phyloP scores from a whole-genome alignment of 2,329 filamentous ascomycete genomes.

The Colletotrichum chlorophyti region DNA sequence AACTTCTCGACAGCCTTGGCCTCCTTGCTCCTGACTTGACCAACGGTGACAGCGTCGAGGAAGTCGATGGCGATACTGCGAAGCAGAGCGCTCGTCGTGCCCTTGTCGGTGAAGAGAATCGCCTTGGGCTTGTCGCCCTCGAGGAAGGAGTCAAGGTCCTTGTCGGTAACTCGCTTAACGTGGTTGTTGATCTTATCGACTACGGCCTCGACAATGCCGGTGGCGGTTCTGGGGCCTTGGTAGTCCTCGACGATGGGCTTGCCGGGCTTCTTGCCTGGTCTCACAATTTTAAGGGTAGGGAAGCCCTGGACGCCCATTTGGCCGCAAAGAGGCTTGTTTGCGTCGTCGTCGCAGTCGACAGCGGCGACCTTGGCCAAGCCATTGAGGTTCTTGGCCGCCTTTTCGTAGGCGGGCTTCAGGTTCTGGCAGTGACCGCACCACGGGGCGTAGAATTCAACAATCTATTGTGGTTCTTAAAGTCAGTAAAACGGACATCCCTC shows the following conservation, averaged over 20 bases:
- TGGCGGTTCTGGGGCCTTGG: slow-evolving; percentile 81
- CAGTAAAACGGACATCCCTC: too few relatives aligned
- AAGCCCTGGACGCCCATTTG: slow-evolving; percentile 91
- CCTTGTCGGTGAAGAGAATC: slow-evolving; percentile 93
- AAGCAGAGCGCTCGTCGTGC: slow-evolving; percentile 81
- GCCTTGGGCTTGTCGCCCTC: slow-evolving; percentile 78
- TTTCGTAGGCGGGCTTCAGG: slow-evolving; percentile 94
- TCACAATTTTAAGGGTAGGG: slow-evolving; percentile 93
- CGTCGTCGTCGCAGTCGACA: slow-evolving; percentile 92
- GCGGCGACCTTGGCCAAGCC: slow-evolving; percentile 94
- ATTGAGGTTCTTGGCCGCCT: slow-evolving; percentile 86
- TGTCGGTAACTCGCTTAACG: slow-evolving; percentile 81
- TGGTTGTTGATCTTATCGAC: slow-evolving; percentile 90
- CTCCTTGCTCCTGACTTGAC: slow-evolving; percentile 86
- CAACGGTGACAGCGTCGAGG: slow-evolving; percentile 78
- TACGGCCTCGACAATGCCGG: slow-evolving; percentile 85
- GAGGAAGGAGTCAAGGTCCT: slow-evolving; percentile 79
- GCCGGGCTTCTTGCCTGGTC: slow-evolving; percentile 77
- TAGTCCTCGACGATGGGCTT: slow-evolving; percentile 91
- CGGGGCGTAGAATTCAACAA: slow-evolving; percentile 90
- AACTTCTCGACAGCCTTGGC: slow-evolving; percentile 74
- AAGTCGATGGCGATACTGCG: slow-evolving; percentile 92
- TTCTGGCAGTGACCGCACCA: slow-evolving; percentile 99
- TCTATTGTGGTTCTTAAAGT: slow-evolving; percentile 50
- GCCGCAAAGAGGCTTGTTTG: slow-evolving; percentile 88